phyloP scores from a whole-genome alignment of 2,329 filamentous ascomycete genomes.

The Triangularia verruculosa region DNA sequence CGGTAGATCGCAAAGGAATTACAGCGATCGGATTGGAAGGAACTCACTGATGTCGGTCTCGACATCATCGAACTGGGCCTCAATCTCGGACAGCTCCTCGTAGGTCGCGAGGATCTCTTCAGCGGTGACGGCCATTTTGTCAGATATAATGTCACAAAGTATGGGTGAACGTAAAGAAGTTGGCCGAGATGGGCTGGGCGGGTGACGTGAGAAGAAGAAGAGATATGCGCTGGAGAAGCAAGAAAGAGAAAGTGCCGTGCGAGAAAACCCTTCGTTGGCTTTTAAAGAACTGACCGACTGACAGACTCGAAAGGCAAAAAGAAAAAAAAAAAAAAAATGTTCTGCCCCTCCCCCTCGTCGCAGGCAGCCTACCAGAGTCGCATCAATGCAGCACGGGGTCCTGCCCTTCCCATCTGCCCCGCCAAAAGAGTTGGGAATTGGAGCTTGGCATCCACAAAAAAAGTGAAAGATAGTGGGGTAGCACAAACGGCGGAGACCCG shows the following conservation, averaged over 20 bases:
- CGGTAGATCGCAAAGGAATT: neutral
- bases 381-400: constrained; percentile 9
- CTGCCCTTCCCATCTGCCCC: constrained; percentile 4
- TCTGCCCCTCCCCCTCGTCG: constrained; percentile 1
- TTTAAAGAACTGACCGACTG: neutral
- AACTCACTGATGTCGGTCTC: constrained; percentile 78
- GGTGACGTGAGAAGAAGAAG: neutral
- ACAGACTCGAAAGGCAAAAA: neutral
- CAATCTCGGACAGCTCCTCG: constrained; percentile 74
- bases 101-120: constrained; percentile 55
- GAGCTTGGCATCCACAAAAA: constrained; percentile 7
- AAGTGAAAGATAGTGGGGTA: neutral
- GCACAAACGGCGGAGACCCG: constrained; percentile 5
- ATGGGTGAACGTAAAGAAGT: neutral
- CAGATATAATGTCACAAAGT: neutral
- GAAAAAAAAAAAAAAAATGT: neutral
- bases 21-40: neutral
- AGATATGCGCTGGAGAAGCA: too few species aligned
- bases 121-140: constrained; percentile 28
- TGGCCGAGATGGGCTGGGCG: neutral
- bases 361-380: constrained; percentile 4
- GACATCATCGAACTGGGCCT: constrained; percentile 78
- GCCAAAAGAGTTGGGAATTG: neutral
- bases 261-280: neutral
- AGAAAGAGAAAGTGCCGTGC: neutral